These are phyloP conservation scores for Ephemerocybe angulata DNA, from an alignment of 768 basidiomycete species.

Conservation along the genomic window DNA sequence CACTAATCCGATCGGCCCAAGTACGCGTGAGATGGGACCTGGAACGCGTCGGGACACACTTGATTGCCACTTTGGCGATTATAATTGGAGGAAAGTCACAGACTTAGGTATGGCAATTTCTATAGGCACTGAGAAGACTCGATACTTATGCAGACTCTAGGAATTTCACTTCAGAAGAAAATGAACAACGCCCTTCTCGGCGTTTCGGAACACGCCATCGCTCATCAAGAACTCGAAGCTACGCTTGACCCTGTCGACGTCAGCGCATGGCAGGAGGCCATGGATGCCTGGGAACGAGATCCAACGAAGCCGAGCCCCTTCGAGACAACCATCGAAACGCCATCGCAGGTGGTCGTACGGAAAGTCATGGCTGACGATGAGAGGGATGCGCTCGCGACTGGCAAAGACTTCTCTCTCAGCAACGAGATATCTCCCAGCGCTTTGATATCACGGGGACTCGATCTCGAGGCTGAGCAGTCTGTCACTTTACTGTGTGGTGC, in stretches of 20 bases:
- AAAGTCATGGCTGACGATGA: slow-evolving; percentile 6
- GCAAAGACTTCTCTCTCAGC: not conserved
- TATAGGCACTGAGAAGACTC: not conserved
- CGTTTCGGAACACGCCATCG: not conserved
- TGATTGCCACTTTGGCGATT: slow-evolving; percentile 25
- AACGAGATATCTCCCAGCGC: slow-evolving; percentile 12
- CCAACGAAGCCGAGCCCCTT: not conserved
- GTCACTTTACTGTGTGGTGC: not conserved
- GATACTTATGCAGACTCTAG: not conserved
- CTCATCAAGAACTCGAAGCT: not conserved
- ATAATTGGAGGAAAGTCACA: slow-evolving; percentile 27
- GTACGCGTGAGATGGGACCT: slow-evolving; percentile 36
- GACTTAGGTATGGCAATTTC: slow-evolving; percentile 12
- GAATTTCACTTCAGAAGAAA: not conserved
- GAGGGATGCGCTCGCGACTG: not conserved
- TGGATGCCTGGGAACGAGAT: not conserved
- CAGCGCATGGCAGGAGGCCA: not conserved
- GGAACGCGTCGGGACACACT: slow-evolving; percentile 24
- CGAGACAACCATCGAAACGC: not conserved
- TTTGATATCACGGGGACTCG: slow-evolving; percentile 14
- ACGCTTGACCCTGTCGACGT: not conserved
- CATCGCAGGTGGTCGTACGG: slow-evolving; percentile 6
- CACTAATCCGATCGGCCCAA: slow-evolving; percentile 22
- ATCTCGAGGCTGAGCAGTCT: slow-evolving; percentile 21
- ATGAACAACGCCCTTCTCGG: not conserved